Evolutionary conservation across 1,284 basidiomycete genomes (phyloP), one percentile per base, ranked within the genome.

Genomic region (Fomitopsis schrenkii): DNA sequence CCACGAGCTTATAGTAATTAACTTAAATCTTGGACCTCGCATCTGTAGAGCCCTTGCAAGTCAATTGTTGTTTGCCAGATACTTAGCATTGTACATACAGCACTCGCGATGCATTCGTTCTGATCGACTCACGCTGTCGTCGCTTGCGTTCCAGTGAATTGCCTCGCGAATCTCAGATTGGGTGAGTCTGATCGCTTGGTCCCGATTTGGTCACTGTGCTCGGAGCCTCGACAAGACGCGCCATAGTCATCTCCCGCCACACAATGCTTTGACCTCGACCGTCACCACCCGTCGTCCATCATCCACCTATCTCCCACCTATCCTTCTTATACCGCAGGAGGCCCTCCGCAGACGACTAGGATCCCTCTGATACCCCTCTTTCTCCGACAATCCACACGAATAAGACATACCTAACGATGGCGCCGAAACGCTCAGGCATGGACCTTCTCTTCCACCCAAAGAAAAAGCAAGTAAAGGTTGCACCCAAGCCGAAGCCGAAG

Each of bases 41-140:
- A 68, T 68, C 66, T 67, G 61, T 69, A 69, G 68, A 69, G 57
- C 54, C 64, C 59, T 61, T 38, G 56, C 60, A 61, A 50, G 28
- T 33, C 10, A 54, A 8, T 41, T 33, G 40, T 26, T 61, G 40
- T 61, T 17, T 52, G 42, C 55, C 46, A 22, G 19, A 22, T 42
- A 48, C 46, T 54, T 55, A 54, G 53, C 42, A 61, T 45, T 50
- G 48, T 50, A 56, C 55, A 38, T 19, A 38, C 42, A 48, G 38
- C 14, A 40, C 28, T 33, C 28, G 48, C 28, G 22, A 50, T 50
- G 28, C 48, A 50, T 50, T 15, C 30, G 45, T 50, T 26, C 15
- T 30, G 7, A 36, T 12, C 38, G 38, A 40, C 48, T 33, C 12
- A 14, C 26, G 8, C 19, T 33, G 28, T 40, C 3, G 38, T 40